Percentiles rank a stretch among this genome's conserved stretches.
Conservation (phyloP, 305 asterid genomes). For the Fraxinus baroniana region DNA sequence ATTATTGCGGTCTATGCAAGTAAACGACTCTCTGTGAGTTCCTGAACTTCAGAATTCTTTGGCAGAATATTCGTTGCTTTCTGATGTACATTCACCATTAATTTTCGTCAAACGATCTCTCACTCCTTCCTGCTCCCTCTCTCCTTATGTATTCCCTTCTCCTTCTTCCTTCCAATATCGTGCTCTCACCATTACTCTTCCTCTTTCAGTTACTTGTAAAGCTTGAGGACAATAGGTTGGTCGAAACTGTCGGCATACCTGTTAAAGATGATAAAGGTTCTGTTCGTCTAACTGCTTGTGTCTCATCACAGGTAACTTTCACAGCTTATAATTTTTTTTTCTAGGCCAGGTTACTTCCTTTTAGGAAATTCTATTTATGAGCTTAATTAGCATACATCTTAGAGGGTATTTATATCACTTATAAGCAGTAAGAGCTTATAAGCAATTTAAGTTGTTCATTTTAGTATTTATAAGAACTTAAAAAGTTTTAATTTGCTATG, state of each 20-base stretch:
- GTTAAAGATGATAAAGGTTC: constrained; percentile 68
- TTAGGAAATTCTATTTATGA: background rate
- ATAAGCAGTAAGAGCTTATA: background rate
- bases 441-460: background rate
- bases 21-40: background rate
- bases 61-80: background rate
- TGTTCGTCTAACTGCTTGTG: constrained; percentile 84
- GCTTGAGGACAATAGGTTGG: constrained; percentile 78
- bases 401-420: background rate
- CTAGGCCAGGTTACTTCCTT: background rate
- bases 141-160: background rate
- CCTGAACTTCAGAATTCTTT: constrained; percentile 9
- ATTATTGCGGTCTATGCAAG: background rate
- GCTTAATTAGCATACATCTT: background rate
- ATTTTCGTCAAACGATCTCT: background rate
- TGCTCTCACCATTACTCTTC: constrained; percentile 15
- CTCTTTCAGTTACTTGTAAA: constrained; percentile 66
- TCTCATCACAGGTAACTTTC: constrained; percentile 83
- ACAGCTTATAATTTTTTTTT: constrained; percentile 6
- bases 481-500: background rate
- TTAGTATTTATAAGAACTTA: background rate
- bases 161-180: background rate
- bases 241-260: constrained; percentile 97
- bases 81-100: background rate
- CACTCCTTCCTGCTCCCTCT: background rate